Evolutionary conservation across 2,329 filamentous ascomycete species (phyloP), one percentile per base, ranked within the genome.

Genomic region (Triangularia setosa): DNA sequence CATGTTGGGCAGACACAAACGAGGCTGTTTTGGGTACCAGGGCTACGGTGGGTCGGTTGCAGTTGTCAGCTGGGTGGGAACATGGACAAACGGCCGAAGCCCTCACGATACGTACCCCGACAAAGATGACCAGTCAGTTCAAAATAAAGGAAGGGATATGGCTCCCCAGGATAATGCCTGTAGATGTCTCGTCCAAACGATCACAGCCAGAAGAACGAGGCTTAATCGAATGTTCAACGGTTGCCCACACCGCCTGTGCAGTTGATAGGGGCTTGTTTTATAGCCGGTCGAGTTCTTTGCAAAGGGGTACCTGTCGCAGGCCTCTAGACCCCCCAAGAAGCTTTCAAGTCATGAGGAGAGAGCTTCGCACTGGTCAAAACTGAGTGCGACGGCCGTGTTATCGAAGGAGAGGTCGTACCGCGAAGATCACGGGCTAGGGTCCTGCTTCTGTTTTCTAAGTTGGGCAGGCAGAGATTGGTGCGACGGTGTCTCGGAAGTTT

Each of bases 1-100:
- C 69, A 70, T 70, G 60, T 54, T 65, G 62, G 64, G 65, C 54
- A 63, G 65, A 58, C 58, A 58, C 58, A 62, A 65, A 65, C 67
- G 63, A 30, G n/a, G 27, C 57, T 61, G 53, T 48, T 52, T 54
- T 59, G 60, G n/a, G 14, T 27, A 55, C 23, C 52, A 55, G 58
- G 25, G 33, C 23, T 27, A 12, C 8, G 18, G 58, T 63, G 63
- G 61, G 58, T 54, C 64, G 27, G 57, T 52, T 64, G 68, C 65
- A 56, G 33, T 66, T 40, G 64, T 67, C 28, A 64, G 59, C 53
- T 58, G 30, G 18, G 18, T n/a, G 18, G 28, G 33, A 33, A 3
- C 14, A 60, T 52, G 28, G 53, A 23, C 23, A 52, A 60, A 60
- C 58, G 58, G 58, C 33, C 55, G 40, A 24, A 58, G 28, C 24